Evolutionary conservation across 2,329 filamentous ascomycete genomes (phyloP), one percentile per base, ranked within the genome.

Genomic region (Mycosphaerelloides madeirae): DNA sequence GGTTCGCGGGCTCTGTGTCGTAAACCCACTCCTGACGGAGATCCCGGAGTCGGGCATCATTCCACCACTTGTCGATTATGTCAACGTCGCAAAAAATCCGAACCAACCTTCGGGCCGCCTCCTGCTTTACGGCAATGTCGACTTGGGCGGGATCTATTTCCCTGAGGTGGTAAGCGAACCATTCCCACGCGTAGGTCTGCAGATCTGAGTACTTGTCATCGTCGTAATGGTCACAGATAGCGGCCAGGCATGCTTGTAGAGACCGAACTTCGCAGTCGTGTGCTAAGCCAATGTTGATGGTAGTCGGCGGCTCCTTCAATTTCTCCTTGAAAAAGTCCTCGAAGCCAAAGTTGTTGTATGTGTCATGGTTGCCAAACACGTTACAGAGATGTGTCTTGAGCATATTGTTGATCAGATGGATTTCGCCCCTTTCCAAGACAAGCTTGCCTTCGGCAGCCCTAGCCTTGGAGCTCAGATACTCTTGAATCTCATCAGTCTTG

Each of bases 271-370:
- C 14, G 19, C 22, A 15, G 8, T 29, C 36, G 18, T 12, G 7
- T 9, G 18, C 32, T 11, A 8, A 14, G 8, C 15, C 11, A 6
- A 38, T 9, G 9, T 22, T 18, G 16, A 38, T 38, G 9, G 14
- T 18, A 25, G 25, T 12, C 8, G 36, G 18, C 29, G 22, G 20
- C 11, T 28, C 15, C 3, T 12, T 14, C 11, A 38, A 11, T 14
- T 38, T 38, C 12, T 18, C 22, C 13, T 25, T 22, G 19, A 38
- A 38, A 22, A 38, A 38, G 8, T 28, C 25, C 11, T 38, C 36
- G n/a, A 38, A 38, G 9, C 8, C 25, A n/a, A 38, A 38, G 11
- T 38, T 38, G 11, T 38, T 22, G 14, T 38, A 38, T 14, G 29
- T 38, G 19, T 38, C 36, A n/a, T 38, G 18, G 3, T 12, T 19